phyloP scores from a whole-genome alignment of 1,139 yeast genomes.

The Candida sp. region DNA sequence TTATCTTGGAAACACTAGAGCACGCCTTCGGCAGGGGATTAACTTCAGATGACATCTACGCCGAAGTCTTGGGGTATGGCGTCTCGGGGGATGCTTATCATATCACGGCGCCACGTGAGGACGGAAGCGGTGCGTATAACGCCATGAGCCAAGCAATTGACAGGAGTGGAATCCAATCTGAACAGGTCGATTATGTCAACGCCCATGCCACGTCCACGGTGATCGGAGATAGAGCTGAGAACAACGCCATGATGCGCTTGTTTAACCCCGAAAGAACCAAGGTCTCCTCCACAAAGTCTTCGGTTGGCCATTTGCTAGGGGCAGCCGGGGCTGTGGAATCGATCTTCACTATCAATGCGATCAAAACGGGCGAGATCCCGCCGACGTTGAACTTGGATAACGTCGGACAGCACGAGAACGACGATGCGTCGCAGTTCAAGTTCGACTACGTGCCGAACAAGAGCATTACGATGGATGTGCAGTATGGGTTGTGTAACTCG shows the following conservation, averaged over 20 bases:
- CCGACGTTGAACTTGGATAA: constrained; percentile 76
- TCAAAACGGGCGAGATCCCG: constrained; percentile 64
- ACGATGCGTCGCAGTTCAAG: constrained; percentile 41
- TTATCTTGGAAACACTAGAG: constrained; percentile 76
- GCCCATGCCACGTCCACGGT: constrained; percentile 98
- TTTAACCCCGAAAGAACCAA: constrained; percentile 41
- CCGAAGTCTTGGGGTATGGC: constrained; percentile 88
- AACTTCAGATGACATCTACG: constrained; percentile 64
- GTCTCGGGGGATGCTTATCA: constrained; percentile 92
- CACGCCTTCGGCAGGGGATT: constrained; percentile 72
- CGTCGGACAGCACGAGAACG: constrained; percentile 52
- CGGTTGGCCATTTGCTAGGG: constrained; percentile 93
- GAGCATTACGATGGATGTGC: constrained; percentile 43
- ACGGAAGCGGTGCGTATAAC: constrained; percentile 84
- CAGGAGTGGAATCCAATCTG: constrained; percentile 45
- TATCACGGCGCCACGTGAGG: constrained; percentile 86
- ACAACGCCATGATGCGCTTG: constrained; percentile 66
- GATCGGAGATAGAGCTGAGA: constrained; percentile 91
- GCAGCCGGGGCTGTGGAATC: constrained; percentile 98
- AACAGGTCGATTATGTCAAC: constrained; percentile 74
- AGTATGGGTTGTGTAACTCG: constrained; percentile 80
- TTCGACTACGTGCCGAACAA: constrained; percentile 66
- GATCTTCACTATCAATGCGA: constrained; percentile 73
- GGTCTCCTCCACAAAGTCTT: constrained; percentile 87
- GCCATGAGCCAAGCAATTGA: constrained; percentile 82